Evolutionary conservation across 345 rosid species (phyloP), one percentile per base, ranked within the genome.

Genomic region (Sapria himalayana): DNA sequence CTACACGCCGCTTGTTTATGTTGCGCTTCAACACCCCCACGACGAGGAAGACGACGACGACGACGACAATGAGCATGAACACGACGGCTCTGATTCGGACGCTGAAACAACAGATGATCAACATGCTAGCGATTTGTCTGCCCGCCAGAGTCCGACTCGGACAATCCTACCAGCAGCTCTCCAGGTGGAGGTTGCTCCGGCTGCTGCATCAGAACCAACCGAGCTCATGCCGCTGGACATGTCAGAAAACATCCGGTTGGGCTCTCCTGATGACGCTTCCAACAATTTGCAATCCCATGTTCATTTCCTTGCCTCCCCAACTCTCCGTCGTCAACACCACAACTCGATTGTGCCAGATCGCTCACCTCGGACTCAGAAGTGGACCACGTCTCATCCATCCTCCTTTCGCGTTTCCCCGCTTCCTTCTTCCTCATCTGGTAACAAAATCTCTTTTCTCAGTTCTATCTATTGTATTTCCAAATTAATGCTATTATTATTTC

Each of bases 171-270:
- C 54, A 15, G 44, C 33, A 4, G 41, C 16, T 1, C 42, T 37
- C 13, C 66, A 47, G 29, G 45, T 31, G 48, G 44, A 48, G 7
- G 46, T 22, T 9, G 63, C 36, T 1, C 58, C 18, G 20, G 48
- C 38, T 15, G 46, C 58, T 0, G 46, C 47, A 3, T 64, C 66
- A 0, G 78, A 77, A 60, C 79, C 71, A 22, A 73, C 65, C 48
- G 78, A 77, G 58, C 63, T 72, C 6, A 69, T 72, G 78, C 78
- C 67, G 48, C 45, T 78, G 34, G 89, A 73, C 35, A 75, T 78
- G 86, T 78, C 94, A 2, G 92, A 75, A 50, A 92, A 71, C 35
- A 73, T 82, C 39, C 66, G 80, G 52, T 52, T 75, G 23, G 86
- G 92, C 8, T 82, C 94, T 6, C 94, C 86, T 0, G 84, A 78